These are phyloP conservation scores for Pseudonitzschia multiseries DNA, from an alignment of 108 stramenopile species.

Conservation along the genomic window DNA sequence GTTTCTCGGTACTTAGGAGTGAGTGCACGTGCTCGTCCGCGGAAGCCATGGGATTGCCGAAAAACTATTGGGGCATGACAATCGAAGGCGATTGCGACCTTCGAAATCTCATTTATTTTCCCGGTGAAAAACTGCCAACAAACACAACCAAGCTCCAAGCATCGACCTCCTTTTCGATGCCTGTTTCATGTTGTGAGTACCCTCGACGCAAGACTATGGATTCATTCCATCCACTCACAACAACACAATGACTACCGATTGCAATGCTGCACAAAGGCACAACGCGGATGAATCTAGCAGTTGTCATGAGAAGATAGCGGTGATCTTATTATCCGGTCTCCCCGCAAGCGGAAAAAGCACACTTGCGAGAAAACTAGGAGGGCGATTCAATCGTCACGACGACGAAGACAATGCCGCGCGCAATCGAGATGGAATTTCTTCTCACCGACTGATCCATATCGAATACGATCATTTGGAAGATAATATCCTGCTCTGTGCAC, in stretches of 20 bases:
- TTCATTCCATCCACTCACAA: not conserved
- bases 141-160: too few relatives aligned
- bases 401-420: not conserved
- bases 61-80: too few relatives aligned
- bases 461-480: slow-evolving; percentile 63
- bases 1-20: too few relatives aligned
- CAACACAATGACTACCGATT: not conserved
- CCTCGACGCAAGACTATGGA: not conserved
- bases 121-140: too few relatives aligned
- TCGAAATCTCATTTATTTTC: too few relatives aligned
- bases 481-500: not conserved
- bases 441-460: slow-evolving; percentile 33
- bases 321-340: slow-evolving; percentile 52
- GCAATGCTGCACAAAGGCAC: not conserved
- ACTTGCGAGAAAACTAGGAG: slow-evolving; percentile 31
- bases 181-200: too few relatives aligned
- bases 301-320: not conserved
- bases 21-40: too few relatives aligned
- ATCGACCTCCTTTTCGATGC: too few relatives aligned
- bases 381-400: not conserved
- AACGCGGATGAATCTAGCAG: not conserved
- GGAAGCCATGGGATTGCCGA: too few relatives aligned
- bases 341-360: slow-evolving; percentile 73
- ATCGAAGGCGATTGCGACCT: too few relatives aligned
- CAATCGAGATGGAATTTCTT: not conserved